These are phyloP conservation scores for Tuber borchii DNA, from an alignment of 495 filamentous ascomycete genomes.

Conservation along the genomic window DNA sequence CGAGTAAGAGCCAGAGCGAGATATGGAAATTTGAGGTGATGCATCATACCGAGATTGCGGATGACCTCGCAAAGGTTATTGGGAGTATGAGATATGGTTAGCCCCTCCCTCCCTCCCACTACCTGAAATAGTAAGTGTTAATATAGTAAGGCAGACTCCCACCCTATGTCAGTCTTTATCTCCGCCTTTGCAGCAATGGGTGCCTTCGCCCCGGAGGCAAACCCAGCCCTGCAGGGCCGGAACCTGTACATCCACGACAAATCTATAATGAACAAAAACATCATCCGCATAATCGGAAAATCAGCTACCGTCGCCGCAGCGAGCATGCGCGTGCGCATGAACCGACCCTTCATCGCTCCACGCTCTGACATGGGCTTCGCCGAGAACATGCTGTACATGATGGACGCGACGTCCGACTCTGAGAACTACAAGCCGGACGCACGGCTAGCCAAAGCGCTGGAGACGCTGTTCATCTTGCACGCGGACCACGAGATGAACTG, in stretches of 20 bases:
- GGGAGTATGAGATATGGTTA: slow-evolving; percentile 42
- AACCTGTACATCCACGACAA: slow-evolving; percentile 46
- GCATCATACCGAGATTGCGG: slow-evolving; percentile 43
- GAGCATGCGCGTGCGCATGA: slow-evolving; percentile 44
- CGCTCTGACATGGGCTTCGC: slow-evolving; percentile 44
- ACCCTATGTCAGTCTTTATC: slow-evolving; percentile 47
- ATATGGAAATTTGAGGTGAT: slow-evolving; percentile 43
- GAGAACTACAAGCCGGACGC: slow-evolving; percentile 44
- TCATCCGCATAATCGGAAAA: slow-evolving; percentile 46
- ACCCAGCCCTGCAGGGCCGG: slow-evolving; percentile 44
- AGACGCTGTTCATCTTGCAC: slow-evolving; percentile 47
- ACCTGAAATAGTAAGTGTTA: background rate
- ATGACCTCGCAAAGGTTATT: slow-evolving; percentile 44
- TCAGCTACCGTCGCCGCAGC: slow-evolving; percentile 44
- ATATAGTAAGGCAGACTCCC: slow-evolving; percentile 36
- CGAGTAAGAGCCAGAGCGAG: slow-evolving; percentile 43
- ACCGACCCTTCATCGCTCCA: slow-evolving; percentile 44
- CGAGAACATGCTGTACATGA: slow-evolving; percentile 47
- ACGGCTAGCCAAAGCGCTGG: slow-evolving; percentile 43
- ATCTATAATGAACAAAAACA: slow-evolving; percentile 44
- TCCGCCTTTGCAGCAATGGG: slow-evolving; percentile 46
- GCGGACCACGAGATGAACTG: slow-evolving; percentile 53
- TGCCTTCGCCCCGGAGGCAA: slow-evolving; percentile 44
- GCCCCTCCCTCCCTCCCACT: slow-evolving; percentile 4
- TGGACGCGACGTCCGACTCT: slow-evolving; percentile 43